Evolutionary conservation across 2,329 filamentous ascomycete species (phyloP), one percentile per base, ranked within the genome.

Genomic region (Hortaea sp.): DNA sequence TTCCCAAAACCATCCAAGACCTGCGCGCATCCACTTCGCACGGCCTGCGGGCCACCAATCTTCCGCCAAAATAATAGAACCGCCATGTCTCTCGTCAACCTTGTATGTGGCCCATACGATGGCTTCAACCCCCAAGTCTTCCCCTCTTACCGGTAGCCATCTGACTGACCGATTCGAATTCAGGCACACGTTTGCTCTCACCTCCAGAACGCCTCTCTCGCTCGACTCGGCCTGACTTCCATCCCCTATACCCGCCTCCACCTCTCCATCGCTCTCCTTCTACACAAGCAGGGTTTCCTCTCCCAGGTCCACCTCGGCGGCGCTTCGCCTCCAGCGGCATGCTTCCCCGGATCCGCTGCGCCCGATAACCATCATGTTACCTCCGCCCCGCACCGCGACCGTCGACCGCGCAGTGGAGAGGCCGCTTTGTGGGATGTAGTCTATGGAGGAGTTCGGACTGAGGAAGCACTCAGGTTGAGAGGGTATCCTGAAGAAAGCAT

Each of bases 141-240:
- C n/a, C n/a, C n/a, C 20, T 20, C 20, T 20, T 20, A 2, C 20
- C 20, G 20, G 20, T 2, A 20, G 20, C 20, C 4, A 20, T 4
- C 4, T 20, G 20, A 35, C 32, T 35, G 32, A 35, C 32, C 2
- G 7, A 9, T 35, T 35, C 32, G 9, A 9, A 35, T 35, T n/a
- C n/a, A 35, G 53, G 76, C 80, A 58, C 73, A 90, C 72, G 80
- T 89, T 69, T 94, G 86, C 75, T 88, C 88, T 55, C 88, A 95
- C 71, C 76, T 95, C 47, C 86, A 92, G 66, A 95, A 95, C 73
- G 86, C 85, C 55, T 84, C 84, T 47, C 81, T 81, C 60, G 87
- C 85, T n/a, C 81, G 84, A 1, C 79, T 95, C 0, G 85, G 84
- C 55, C 74, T 94, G 43, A 95, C 89, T 30, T 94, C 87, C 6